Evolutionary conservation across 768 basidiomycete species (phyloP), one percentile per base, ranked within the genome.

Genomic region (Antrodiella citrinella): DNA sequence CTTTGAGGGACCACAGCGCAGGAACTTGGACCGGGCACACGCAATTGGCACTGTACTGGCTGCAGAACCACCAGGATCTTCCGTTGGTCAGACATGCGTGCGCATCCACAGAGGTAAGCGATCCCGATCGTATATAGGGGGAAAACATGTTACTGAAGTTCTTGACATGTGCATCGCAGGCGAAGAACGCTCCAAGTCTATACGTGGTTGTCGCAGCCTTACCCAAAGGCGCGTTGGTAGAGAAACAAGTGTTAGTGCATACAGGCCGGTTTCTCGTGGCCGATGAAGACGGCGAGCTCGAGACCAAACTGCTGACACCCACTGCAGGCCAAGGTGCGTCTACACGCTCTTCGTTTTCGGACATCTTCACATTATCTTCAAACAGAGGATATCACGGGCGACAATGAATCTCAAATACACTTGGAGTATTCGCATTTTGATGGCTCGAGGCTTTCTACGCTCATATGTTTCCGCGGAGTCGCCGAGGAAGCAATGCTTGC

Each of bases 231-330:
- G 90, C 87, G 1, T 62, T 78, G 26, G 59, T 90, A 10, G 90
- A 92, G 62, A 89, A 88, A 57, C 89, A 91, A 60, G 78, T 83
- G 1, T 54, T 87, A 4, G 61, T 81, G 10, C 86, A 90, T 57
- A 87, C 83, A 0, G 84, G 86, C 2, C 74, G 76, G 26, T 76
- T 72, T 50, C 54, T 63, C n/a, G 48, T 72, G 12, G 48, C 54
- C 3, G 76, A 75, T 45, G 77, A 77, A 26, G 78, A 77, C 25
- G 76, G 68, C n/a, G 77, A 77, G 45, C 24, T 53, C 1, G 60
- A 60, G 3, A 45, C 69, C 24, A 61, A 72, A 42, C 57, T 65
- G 7, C 59, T 59, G 24, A 50, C 56, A 15, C 78, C 81, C 15
- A 46, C 57, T 7, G 71, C 71, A 47, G 52, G 65, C 45, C 64